Evolutionary conservation across 2,329 filamentous ascomycete species (phyloP), one percentile per base, ranked within the genome.

Genomic region (Taxawa tesnikishii): DNA sequence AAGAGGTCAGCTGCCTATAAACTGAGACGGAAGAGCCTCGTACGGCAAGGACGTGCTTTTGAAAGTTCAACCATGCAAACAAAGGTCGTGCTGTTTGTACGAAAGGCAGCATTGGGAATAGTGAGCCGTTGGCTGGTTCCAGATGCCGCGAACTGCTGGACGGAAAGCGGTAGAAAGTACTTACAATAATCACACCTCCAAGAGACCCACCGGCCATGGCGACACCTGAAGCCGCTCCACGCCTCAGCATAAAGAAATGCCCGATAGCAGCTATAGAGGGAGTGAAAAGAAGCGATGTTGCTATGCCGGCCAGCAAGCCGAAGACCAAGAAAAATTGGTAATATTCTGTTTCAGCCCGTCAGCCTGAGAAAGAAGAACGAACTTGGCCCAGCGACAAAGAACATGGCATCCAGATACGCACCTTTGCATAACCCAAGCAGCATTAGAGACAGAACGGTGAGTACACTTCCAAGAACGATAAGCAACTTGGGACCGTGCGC

Each of bases 241-340:
- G 75, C 30, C 75, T 74, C 3, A 58, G 59, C 25, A 74, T 69
- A 66, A 94, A 94, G 62, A 74, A 93, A 52, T 93, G 84, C 1
- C 81, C 80, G 5, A 93, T 68, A 2, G 79, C 73, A 1, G 80
- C 74, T 39, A 93, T 70, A 18, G 79, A 77, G 0, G 84, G 83
- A 0, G 83, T 92, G 55, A 90, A 90, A 37, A 93, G 68, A 18
- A 90, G 65, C 1, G 82, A 83, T 1, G 74, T 75, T 6, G 77
- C 80, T 2, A 82, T 44, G 15, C 84, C 85, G 32, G 72, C 73
- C 4, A 90, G 55, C 3, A 93, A 51, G 4, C 83, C 82, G 46
- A 87, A 85, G 3, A 73, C 68, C 15, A 93, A 60, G 53, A 92
- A 70, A 49, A 90, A 88, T 26, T 90, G 82, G 73, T 78, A 88